These are phyloP conservation scores for Microcera coccophila DNA, from an alignment of 2,329 filamentous ascomycete genomes.

Conservation along the genomic window DNA sequence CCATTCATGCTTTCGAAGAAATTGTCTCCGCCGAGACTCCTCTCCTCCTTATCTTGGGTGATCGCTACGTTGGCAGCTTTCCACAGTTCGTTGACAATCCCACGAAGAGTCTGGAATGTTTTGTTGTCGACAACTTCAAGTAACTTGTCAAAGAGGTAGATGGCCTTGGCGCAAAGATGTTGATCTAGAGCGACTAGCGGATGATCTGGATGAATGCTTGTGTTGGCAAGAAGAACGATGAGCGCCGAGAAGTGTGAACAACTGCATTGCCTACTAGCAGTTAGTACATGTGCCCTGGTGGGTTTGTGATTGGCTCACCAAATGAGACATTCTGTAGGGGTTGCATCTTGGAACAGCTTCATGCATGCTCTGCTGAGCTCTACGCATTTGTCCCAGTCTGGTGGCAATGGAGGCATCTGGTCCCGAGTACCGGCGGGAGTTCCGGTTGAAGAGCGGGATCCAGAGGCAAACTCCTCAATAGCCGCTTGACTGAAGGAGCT, in stretches of 20 bases:
- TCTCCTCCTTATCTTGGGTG: not conserved
- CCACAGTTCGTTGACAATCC: conserved; percentile 17
- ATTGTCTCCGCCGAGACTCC: not conserved
- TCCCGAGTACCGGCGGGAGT: not conserved
- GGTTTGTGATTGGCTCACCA: conserved; percentile 20
- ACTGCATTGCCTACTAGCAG: conserved; percentile 21
- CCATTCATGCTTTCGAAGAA: conserved; percentile 4
- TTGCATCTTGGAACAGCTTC: conserved; percentile 28
- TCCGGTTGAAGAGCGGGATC: not conserved
- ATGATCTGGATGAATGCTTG: conserved; percentile 28
- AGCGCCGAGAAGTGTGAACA: conserved; percentile 33
- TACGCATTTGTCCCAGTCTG: conserved; percentile 33
- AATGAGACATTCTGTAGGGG: conserved; percentile 30
- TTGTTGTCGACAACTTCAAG: conserved; percentile 18
- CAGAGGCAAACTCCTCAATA: conserved; percentile 19
- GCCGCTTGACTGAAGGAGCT: conserved; percentile 25
- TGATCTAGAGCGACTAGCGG: conserved; percentile 25
- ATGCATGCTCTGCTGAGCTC: conserved; percentile 34
- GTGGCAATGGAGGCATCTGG: conserved; percentile 20
- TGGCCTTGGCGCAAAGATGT: conserved; percentile 24
- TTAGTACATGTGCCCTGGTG: not conserved
- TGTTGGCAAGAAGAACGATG: conserved; percentile 34
- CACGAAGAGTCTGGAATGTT: conserved; percentile 11
- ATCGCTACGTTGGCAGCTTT: conserved; percentile 18
- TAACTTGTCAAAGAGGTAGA: conserved; percentile 28